phyloP scores from a whole-genome alignment of 225 moss, liverwort and hornwort species.

The Bryoerythrophyllum caledonicum region DNA sequence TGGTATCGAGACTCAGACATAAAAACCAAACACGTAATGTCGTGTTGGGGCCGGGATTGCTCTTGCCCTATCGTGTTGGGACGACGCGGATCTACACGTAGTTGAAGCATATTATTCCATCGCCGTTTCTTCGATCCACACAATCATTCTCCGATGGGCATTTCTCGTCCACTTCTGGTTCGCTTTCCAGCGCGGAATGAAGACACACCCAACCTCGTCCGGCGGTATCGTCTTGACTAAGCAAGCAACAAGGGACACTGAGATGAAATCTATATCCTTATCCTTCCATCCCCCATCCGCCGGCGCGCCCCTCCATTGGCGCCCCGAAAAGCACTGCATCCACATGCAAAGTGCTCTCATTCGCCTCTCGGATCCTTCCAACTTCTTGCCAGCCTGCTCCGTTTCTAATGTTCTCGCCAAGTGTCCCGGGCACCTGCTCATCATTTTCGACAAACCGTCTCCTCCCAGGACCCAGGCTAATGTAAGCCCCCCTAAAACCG shows the following conservation, averaged over 20 bases:
- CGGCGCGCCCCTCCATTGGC: slow-evolving; percentile 23
- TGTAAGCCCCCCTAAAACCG: too few relatives aligned
- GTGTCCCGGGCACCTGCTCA: slow-evolving; percentile 18
- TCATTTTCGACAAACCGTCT: slow-evolving; percentile 3
- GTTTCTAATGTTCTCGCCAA: neutral
- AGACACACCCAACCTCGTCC: neutral
- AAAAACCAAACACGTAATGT: too few relatives aligned
- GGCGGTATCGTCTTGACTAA: slow-evolving; percentile 25
- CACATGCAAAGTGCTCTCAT: slow-evolving; percentile 30
- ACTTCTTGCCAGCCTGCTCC: slow-evolving; percentile 21
- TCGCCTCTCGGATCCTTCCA: slow-evolving; percentile 39
- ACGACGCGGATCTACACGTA: too few relatives aligned
- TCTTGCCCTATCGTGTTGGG: too few relatives aligned
- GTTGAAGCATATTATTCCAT: neutral
- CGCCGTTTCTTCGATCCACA: slow-evolving; percentile 2
- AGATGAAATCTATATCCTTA: slow-evolving; percentile 53
- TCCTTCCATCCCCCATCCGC: slow-evolving; percentile 40
- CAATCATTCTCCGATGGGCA: neutral
- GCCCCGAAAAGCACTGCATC: slow-evolving; percentile 21
- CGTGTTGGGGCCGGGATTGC: too few relatives aligned
- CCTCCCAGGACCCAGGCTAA: neutral
- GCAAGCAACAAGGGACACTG: slow-evolving; percentile 22
- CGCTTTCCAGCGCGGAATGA: slow-evolving; percentile 40
- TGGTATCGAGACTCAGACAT: too few relatives aligned
- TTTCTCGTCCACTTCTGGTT: slow-evolving; percentile 11